Conservation (phyloP, 1,139 yeast genomes). For the Sugiyamaella neomexicana region DNA sequence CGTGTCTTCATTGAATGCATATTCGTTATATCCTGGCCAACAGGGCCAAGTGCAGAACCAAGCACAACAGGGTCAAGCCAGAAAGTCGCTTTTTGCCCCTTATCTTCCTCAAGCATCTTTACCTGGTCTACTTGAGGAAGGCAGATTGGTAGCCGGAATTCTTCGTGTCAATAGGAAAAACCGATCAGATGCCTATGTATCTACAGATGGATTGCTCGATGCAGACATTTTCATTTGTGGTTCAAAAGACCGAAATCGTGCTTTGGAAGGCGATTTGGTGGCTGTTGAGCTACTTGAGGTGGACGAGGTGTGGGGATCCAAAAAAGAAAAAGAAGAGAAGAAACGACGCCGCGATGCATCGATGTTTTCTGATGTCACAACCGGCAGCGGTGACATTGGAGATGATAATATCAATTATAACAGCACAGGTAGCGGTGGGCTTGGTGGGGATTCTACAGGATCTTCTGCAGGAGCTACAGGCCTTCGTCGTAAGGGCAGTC, state of each 20-base stretch:
- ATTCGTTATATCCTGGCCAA: slow-evolving; percentile 29
- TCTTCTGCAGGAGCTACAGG: slow-evolving; percentile 33
- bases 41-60: slow-evolving; percentile 34
- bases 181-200: slow-evolving; percentile 95
- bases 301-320: slow-evolving; percentile 96
- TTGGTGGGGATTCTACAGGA: slow-evolving; percentile 19
- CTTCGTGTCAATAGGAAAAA: slow-evolving; percentile 93
- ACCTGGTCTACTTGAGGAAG: slow-evolving; percentile 86
- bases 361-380: slow-evolving; percentile 31
- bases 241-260: slow-evolving; percentile 97
- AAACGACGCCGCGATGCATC: slow-evolving; percentile 79
- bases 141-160: slow-evolving; percentile 88
- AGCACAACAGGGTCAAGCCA: slow-evolving; percentile 34
- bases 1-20: slow-evolving; percentile 53
- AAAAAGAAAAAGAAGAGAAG: slow-evolving; percentile 95
- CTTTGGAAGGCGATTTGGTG: slow-evolving; percentile 92
- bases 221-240: slow-evolving; percentile 98
- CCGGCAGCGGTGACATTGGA: slow-evolving; percentile 23
- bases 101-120: slow-evolving; percentile 90
- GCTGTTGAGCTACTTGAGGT: slow-evolving; percentile 93
- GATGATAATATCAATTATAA: slow-evolving; percentile 39
- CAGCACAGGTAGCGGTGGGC: slow-evolving; percentile 23
- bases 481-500: slow-evolving; percentile 81
- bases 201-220: slow-evolving; percentile 92
- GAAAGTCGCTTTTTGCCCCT: slow-evolving; percentile 94